A percentile compares a stretch with the other conserved stretches of the same genome.
These are phyloP conservation scores for Zygoascus bituminiphila DNA, from an alignment of 805 yeast genomes.

Conservation along the genomic window DNA sequence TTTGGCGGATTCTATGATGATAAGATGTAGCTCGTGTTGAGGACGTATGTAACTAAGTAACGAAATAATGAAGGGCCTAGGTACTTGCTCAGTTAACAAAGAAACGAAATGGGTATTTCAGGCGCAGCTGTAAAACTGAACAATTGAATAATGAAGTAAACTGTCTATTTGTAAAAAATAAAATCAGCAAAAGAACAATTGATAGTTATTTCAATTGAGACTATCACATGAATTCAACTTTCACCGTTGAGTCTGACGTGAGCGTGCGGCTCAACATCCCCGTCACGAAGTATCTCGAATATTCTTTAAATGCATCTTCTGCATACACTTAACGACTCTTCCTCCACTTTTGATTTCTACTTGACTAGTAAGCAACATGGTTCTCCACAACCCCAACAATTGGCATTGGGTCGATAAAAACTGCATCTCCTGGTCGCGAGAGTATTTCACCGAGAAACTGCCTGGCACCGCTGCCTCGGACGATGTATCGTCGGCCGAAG, in stretches of 20 bases:
- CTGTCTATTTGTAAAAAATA: too few relatives aligned
- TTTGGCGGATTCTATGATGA: constrained; percentile 1
- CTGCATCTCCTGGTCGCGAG: constrained; percentile 84
- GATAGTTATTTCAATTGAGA: too few relatives aligned
- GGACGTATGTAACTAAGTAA: neutral
- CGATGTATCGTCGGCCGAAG: constrained; percentile 25
- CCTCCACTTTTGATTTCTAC: too few relatives aligned
- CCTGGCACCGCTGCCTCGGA: constrained; percentile 41
- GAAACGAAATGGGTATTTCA: neutral
- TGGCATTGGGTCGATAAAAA: constrained; percentile 99
- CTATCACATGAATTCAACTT: too few relatives aligned
- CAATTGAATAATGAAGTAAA: too few relatives aligned
- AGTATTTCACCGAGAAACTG: constrained; percentile 59
- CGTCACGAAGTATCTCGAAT: neutral
- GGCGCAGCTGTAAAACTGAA: neutral
- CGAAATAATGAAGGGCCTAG: too few relatives aligned
- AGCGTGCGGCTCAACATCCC: neutral
- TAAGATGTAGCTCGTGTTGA: neutral
- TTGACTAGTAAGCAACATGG: too few relatives aligned
- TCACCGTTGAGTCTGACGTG: too few relatives aligned
- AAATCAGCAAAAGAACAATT: too few relatives aligned
- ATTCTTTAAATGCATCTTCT: neutral
- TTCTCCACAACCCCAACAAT: constrained; percentile 91
- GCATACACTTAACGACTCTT: neutral
- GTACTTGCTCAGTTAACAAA: neutral